Base-by-base conservation (phyloP, 768 basidiomycete species). In the Mycena capillaripes region DNA sequence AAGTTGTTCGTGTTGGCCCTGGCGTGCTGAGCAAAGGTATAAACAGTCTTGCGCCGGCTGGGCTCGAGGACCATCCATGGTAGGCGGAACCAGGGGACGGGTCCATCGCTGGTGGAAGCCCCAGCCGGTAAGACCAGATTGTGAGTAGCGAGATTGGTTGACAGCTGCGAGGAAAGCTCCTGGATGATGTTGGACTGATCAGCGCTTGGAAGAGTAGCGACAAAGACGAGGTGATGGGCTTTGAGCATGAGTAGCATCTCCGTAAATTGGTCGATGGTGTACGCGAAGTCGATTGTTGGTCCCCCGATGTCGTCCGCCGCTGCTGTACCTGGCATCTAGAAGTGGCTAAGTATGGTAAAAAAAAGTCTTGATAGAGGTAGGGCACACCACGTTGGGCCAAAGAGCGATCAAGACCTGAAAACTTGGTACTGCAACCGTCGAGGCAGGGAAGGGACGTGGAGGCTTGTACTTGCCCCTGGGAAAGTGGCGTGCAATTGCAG, bases 1-100 rank as follows among this genome's bases (percentile, higher is more conserved):
- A 66, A 66, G n/a, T 56, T 66, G 65, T 66, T 66, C 19, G 40
- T 23, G 40, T 57, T 66, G 10, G 32, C 65, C 5, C 14, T 21
- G 14, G 53, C 5, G 21, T 57, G 52, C 21, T 66, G 65, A 6
- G 25, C 2, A 17, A 55, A 66, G 27, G 29, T 46, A 27, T 32
- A 66, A 5, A 57, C 55, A 14, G 38, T 21, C 29, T 32, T 40
- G 53, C 65, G 40, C 19, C 55, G 36, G 17, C 10, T 57, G 11
- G 48, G 11, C 19, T 50, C 30, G 4, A 64, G 50, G 8, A 53
- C 14, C 9, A 66, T 42, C 65, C 53, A 66, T 2, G 53, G 65
- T 7, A 42, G 40, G 12, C 27, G 65, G 25, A 56, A 55, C 64
- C 52, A 66, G 2, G 16, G 52, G 16, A 16, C 12, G 11, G 23